phyloP scores from a whole-genome alignment of 1,284 basidiomycete species.

The Tetrapyrgos nigripes region DNA sequence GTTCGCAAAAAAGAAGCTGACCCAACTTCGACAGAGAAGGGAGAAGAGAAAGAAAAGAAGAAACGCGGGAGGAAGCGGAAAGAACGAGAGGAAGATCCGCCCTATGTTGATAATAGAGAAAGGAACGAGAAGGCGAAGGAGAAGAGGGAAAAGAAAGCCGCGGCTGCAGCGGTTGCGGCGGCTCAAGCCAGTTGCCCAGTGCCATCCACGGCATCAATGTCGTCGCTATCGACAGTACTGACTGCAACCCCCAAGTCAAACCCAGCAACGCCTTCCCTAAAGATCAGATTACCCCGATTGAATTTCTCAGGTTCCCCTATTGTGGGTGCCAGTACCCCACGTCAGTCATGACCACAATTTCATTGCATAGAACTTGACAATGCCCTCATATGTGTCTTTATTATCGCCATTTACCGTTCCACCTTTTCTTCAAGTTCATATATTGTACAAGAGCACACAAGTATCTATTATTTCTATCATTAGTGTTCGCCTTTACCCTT shows the following conservation, averaged over 20 bases:
- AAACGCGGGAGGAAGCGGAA: conserved; percentile 55
- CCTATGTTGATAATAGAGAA: conserved; percentile 27
- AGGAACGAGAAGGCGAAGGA: conserved; percentile 31
- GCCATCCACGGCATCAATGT: conserved; percentile 26
- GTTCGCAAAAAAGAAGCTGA: conserved; percentile 11
- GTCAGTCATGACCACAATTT: neutral
- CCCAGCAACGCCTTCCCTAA: conserved; percentile 50
- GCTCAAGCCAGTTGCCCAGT: conserved; percentile 26
- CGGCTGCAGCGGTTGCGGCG: conserved; percentile 28
- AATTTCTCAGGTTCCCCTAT: conserved; percentile 23
- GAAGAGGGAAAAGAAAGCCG: conserved; percentile 31
- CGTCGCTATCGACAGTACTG: conserved; percentile 25
- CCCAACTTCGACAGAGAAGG: conserved; percentile 33
- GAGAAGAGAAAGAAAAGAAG: conserved; percentile 30
- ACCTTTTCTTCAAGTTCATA: neutral
- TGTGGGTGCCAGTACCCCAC: neutral
- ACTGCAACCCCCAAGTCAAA: conserved; percentile 28
- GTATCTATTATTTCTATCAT: neutral
- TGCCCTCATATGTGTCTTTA: too few relatives aligned
- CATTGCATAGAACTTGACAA: too few relatives aligned
- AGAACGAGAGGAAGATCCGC: conserved; percentile 44
- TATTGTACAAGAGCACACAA: neutral
- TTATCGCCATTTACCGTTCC: too few relatives aligned
- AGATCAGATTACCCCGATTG: conserved; percentile 62
- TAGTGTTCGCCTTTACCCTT: neutral